Conservation (phyloP, 371 early-diverging fungal species). For the Paraphysoderma sedebokerense region DNA sequence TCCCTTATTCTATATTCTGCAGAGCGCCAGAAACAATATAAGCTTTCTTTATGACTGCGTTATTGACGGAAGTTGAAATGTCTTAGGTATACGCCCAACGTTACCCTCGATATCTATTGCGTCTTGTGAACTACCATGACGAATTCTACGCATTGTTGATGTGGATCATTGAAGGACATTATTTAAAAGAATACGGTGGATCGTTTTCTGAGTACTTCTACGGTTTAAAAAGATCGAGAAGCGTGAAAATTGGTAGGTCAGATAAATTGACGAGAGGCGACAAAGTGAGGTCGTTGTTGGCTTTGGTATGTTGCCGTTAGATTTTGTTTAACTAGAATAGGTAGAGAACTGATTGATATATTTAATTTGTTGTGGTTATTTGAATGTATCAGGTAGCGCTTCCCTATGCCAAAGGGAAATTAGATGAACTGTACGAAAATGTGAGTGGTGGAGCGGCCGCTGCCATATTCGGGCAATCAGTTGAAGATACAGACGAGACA, state of each 20-base stretch:
- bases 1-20: background rate
- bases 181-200: constrained; percentile 57
- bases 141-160: constrained; percentile 58
- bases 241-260: constrained; percentile 1
- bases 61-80: background rate
- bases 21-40: background rate
- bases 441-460: constrained; percentile 45
- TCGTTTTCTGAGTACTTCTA: constrained; percentile 89
- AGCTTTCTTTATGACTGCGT: background rate
- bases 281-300: constrained; percentile 41
- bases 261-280: constrained; percentile 21
- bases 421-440: constrained; percentile 53
- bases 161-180: constrained; percentile 61
- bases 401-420: constrained; percentile 52
- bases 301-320: constrained; percentile 23
- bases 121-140: constrained; percentile 55
- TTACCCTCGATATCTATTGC: constrained; percentile 64
- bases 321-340: background rate
- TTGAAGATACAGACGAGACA: constrained; percentile 14
- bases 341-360: background rate
- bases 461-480: constrained; percentile 40
- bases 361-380: background rate
- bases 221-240: constrained; percentile 53
- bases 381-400: constrained; percentile 25
- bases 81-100: constrained; percentile 67